phyloP scores from a whole-genome alignment of 495 filamentous ascomycete species.

The Aspergillus carlsbadensis region DNA sequence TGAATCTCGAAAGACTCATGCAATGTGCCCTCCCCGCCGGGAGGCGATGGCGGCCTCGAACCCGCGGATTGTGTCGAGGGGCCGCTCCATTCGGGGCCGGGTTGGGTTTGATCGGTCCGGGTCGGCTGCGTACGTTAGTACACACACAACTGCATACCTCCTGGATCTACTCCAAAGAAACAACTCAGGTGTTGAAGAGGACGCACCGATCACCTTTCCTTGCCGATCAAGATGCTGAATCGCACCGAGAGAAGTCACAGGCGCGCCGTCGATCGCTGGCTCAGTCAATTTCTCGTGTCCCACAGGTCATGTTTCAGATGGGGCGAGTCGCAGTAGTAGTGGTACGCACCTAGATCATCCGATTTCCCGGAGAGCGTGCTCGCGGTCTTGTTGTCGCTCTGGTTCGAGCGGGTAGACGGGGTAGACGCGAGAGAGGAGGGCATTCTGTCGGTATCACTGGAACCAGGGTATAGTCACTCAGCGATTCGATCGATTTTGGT shows the following conservation, averaged over 20 bases:
- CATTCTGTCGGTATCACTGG: constrained; percentile 1
- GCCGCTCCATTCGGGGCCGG: constrained; percentile 80
- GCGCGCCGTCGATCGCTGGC: not conserved
- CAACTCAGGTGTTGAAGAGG: not conserved
- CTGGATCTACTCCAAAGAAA: no score
- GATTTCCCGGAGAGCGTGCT: constrained; percentile 67
- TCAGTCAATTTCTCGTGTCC: constrained; percentile 1
- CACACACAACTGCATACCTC: no score
- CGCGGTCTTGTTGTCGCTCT: constrained; percentile 44
- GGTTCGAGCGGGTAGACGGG: constrained; percentile 17
- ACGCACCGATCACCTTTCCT: constrained; percentile 79
- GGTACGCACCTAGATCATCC: constrained; percentile 72
- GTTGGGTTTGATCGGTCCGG: constrained; percentile 62
- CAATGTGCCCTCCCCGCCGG: constrained; percentile 26
- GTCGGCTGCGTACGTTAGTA: constrained; percentile 27
- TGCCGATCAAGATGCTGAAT: constrained; percentile 77
- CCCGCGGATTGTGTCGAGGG: constrained; percentile 86
- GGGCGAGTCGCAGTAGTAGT: not conserved
- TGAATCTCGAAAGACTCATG: not conserved
- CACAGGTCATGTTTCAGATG: not conserved
- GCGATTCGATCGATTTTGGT: no score
- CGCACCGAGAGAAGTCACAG: constrained; percentile 60
- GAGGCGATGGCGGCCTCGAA: constrained; percentile 89
- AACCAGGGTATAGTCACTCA: no score
- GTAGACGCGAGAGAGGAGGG: constrained; percentile 17